phyloP scores from a whole-genome alignment of 192 early-diverging fungal species.

The Podila verticillata region DNA sequence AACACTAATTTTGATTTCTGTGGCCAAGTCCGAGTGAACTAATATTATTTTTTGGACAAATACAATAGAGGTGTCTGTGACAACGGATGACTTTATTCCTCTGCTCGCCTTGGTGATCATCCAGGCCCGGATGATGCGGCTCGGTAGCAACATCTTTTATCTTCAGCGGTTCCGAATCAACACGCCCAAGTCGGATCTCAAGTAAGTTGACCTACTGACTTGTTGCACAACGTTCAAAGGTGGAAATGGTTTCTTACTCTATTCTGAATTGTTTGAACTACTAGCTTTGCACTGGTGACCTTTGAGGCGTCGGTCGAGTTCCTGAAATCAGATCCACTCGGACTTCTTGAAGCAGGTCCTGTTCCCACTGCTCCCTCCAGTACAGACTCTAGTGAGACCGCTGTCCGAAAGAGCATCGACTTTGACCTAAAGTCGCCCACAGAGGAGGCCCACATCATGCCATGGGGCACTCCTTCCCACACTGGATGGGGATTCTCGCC shows the following conservation, averaged over 20 bases:
- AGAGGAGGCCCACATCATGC: constrained; percentile 23
- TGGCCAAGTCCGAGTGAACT: background rate
- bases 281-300: constrained; percentile 62
- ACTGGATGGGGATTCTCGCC: constrained; percentile 52
- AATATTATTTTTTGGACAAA: background rate
- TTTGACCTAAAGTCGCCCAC: constrained; percentile 3
- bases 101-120: constrained; percentile 61
- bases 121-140: constrained; percentile 49
- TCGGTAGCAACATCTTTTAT: constrained; percentile 62
- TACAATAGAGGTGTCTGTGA: constrained; percentile 53
- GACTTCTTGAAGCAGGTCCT: constrained; percentile 30
- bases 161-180: constrained; percentile 60
- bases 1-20: background rate
- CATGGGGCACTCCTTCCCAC: constrained; percentile 45
- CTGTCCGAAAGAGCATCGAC: constrained; percentile 13
- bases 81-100: constrained; percentile 67
- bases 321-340: constrained; percentile 60
- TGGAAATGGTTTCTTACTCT: background rate
- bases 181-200: constrained; percentile 54
- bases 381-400: background rate
- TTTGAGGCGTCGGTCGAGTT: constrained; percentile 59
- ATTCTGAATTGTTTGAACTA: background rate
- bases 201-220: constrained; percentile 23
- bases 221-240: too few species aligned
- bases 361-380: constrained; percentile 17